These are phyloP conservation scores for Arabis hirsuta DNA, from an alignment of 345 rosid species.

Conservation along the genomic window DNA sequence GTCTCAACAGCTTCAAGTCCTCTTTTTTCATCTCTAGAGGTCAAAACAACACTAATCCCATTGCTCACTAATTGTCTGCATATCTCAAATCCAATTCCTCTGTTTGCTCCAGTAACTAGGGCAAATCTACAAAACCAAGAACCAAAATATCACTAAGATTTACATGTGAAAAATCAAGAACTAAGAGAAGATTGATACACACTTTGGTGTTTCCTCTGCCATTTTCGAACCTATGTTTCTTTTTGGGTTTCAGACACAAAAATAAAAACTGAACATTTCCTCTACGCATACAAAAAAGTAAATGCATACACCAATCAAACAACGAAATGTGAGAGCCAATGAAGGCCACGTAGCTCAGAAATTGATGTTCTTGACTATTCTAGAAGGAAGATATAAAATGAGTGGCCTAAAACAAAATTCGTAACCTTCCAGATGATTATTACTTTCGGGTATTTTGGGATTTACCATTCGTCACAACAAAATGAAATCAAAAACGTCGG, in stretches of 20 bases:
- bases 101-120: constrained; percentile 54
- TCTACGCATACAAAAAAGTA: background rate
- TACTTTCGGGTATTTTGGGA: background rate
- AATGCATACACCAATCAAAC: background rate
- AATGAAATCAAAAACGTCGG: too few relatives aligned
- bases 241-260: constrained; percentile 8
- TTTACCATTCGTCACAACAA: too few relatives aligned
- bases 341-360: constrained; percentile 33
- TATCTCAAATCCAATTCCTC: constrained; percentile 54
- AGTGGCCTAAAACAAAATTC: constrained; percentile 25
- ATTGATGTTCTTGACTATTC: background rate
- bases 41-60: constrained; percentile 44
- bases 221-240: constrained; percentile 6
- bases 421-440: background rate
- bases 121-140: constrained; percentile 35
- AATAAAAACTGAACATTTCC: background rate
- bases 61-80: constrained; percentile 45
- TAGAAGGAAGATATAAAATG: background rate
- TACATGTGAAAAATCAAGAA: constrained; percentile 14
- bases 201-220: constrained; percentile 32
- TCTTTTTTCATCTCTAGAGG: constrained; percentile 49
- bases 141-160: background rate
- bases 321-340: constrained; percentile 13
- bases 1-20: constrained; percentile 55
- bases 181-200: background rate